These are phyloP conservation scores for Eucommia ulmoides DNA, from an alignment of 257 asterid species.

Conservation along the genomic window DNA sequence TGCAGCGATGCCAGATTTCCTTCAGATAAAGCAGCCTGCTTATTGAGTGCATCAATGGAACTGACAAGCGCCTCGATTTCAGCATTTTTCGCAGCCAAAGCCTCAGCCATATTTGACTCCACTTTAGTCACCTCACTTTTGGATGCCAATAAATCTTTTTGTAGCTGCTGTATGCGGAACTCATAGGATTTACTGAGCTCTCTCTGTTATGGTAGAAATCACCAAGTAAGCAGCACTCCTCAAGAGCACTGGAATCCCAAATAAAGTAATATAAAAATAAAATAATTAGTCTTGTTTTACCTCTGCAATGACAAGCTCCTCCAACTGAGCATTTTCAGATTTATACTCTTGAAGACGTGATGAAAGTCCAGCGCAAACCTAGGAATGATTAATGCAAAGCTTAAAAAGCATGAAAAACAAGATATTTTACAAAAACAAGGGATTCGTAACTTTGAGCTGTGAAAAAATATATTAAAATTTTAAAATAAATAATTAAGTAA, in stretches of 20 bases:
- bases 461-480: too few relatives aligned
- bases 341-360: constrained; percentile 96
- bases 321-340: constrained; percentile 96
- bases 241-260: constrained; percentile 8
- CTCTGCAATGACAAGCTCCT: constrained; percentile 93
- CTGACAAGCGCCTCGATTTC: constrained; percentile 81
- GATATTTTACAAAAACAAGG: too few relatives aligned
- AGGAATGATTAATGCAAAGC: constrained; percentile 19
- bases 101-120: constrained; percentile 79
- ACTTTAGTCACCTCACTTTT: constrained; percentile 72
- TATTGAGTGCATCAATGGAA: constrained; percentile 73
- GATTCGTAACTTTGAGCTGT: too few relatives aligned
- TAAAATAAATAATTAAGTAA: too few relatives aligned
- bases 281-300: too few relatives aligned
- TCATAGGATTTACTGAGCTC: constrained; percentile 85
- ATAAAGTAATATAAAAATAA: too few relatives aligned
- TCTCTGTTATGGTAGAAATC: constrained; percentile 46
- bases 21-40: constrained; percentile 88
- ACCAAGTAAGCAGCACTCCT: constrained; percentile 12
- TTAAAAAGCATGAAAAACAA: too few relatives aligned
- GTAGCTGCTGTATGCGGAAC: constrained; percentile 73
- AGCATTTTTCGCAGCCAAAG: constrained; percentile 89
- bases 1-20: constrained; percentile 83
- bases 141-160: constrained; percentile 59
- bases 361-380: constrained; percentile 99